Conservation (phyloP, 129 eudicot species). For the Silybum marianum region DNA sequence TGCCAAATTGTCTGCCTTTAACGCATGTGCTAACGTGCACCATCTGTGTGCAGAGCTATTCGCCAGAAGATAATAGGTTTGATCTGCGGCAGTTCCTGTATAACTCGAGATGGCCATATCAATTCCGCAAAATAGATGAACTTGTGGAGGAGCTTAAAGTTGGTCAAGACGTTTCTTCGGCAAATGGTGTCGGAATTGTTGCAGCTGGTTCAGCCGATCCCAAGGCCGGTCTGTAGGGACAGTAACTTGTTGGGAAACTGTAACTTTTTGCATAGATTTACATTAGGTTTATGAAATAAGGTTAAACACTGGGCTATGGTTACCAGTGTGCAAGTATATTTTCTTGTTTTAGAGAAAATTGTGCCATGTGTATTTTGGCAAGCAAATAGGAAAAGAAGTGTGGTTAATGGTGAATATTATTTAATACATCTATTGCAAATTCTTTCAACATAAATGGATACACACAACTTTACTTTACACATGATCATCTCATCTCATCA, state of each 20-base stretch:
- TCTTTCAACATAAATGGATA: not conserved
- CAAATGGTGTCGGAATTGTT: constrained; percentile 83
- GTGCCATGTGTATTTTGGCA: not conserved
- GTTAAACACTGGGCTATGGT: not conserved
- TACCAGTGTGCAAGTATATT: not conserved
- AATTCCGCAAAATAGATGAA: constrained; percentile 82
- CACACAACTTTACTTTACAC: not conserved
- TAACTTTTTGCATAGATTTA: constrained; percentile 4
- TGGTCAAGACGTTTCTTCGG: constrained; percentile 38
- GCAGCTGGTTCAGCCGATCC: constrained; percentile 92
- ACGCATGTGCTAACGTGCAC: not conserved
- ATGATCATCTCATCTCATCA: no score
- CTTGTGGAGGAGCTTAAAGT: constrained; percentile 58
- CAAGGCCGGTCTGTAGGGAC: constrained; percentile 62
- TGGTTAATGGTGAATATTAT: not conserved
- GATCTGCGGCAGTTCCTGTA: constrained; percentile 92
- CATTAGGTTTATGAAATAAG: constrained; percentile 21
- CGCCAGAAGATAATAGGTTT: constrained; percentile 93
- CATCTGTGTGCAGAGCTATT: constrained; percentile 64
- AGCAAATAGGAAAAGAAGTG: not conserved
- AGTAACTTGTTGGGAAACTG: not conserved
- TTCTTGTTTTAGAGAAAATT: not conserved
- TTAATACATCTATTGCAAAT: not conserved
- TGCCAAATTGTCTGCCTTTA: not conserved
- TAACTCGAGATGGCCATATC: constrained; percentile 92